Percentiles rank a stretch among this genome's conserved stretches.
Evolutionary conservation across 1,284 basidiomycete species (phyloP).

Genomic region (Puccinia hordei): DNA sequence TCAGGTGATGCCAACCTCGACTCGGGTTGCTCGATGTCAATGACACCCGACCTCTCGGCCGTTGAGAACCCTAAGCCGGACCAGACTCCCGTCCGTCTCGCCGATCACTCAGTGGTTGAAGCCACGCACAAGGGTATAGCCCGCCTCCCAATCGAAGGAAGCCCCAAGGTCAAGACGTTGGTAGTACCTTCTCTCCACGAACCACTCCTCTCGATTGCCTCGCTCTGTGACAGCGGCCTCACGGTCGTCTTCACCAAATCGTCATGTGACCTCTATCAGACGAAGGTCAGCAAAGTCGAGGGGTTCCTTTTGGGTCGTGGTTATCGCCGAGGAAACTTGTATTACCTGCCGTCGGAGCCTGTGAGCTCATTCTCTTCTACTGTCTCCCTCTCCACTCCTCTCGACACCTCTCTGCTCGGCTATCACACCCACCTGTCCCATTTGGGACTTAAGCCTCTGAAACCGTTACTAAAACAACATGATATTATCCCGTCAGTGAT

Average conservation of each 20-base stretch:
- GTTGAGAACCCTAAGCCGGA: background rate
- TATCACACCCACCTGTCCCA: background rate
- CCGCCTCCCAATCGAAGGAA: background rate
- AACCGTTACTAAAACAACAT: background rate
- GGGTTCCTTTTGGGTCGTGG: background rate
- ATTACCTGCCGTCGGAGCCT: background rate
- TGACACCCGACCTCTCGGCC: background rate
- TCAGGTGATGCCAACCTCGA: background rate
- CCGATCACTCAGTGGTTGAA: background rate
- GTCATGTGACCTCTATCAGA: background rate
- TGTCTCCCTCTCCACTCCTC: background rate
- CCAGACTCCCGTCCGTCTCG: background rate
- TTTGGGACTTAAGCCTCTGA: slow-evolving; percentile 2
- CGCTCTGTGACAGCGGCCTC: background rate
- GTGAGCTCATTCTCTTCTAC: background rate
- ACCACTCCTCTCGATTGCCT: slow-evolving; percentile 10
- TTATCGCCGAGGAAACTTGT: background rate
- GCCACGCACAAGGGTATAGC: background rate
- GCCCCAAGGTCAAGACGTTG: background rate
- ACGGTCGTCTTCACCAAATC: slow-evolving; percentile 12
- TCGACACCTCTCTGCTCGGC: background rate
- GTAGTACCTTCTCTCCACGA: slow-evolving; percentile 4
- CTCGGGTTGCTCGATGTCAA: slow-evolving; percentile 1
- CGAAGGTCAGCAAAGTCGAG: background rate
- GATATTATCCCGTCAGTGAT: background rate